Evolutionary conservation across 2,329 filamentous ascomycete species (phyloP).

Genomic region (Aquanectria penicillioides): DNA sequence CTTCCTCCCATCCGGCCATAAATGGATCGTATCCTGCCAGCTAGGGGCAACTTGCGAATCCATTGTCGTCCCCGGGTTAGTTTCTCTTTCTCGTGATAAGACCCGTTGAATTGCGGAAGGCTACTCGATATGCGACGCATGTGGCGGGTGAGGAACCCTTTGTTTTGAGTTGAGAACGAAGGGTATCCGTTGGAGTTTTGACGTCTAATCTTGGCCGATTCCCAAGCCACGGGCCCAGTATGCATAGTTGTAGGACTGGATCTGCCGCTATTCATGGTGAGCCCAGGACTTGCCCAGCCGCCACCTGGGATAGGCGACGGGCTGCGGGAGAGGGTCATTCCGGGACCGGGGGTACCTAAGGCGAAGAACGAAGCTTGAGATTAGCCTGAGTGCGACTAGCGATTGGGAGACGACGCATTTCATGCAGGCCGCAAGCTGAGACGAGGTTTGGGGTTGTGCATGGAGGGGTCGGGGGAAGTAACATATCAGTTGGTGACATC

Average conservation of each 20-base stretch:
- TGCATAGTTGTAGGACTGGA: constrained; percentile 71
- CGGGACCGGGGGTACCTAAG: constrained; percentile 63
- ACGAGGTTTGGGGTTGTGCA: constrained; percentile 8
- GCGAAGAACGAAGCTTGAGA: constrained; percentile 31
- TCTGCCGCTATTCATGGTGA: constrained; percentile 77
- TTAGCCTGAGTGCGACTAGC: constrained; percentile 39
- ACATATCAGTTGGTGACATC: constrained; percentile 10
- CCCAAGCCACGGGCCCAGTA: constrained; percentile 77
- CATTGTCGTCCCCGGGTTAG: constrained; percentile 67
- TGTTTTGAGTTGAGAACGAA: constrained; percentile 81
- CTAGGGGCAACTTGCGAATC: constrained; percentile 55
- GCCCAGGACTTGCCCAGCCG: constrained; percentile 87
- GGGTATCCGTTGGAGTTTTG: constrained; percentile 79
- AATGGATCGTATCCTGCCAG: constrained; percentile 58
- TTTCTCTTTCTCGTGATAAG: constrained; percentile 84
- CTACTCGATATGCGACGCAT: constrained; percentile 83
- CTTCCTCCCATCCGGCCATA: constrained; percentile 69
- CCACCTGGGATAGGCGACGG: constrained; percentile 86
- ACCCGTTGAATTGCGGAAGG: constrained; percentile 76
- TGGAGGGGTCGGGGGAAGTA: constrained; percentile 3
- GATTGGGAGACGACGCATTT: constrained; percentile 19
- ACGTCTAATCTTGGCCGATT: constrained; percentile 81
- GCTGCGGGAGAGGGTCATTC: constrained; percentile 88
- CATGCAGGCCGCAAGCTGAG: constrained; percentile 24
- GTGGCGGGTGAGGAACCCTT: constrained; percentile 88